A percentile compares a stretch with the other conserved stretches of the same genome.
phyloP scores from a whole-genome alignment of 768 basidiomycete genomes.

The Dentipellis sp. region DNA sequence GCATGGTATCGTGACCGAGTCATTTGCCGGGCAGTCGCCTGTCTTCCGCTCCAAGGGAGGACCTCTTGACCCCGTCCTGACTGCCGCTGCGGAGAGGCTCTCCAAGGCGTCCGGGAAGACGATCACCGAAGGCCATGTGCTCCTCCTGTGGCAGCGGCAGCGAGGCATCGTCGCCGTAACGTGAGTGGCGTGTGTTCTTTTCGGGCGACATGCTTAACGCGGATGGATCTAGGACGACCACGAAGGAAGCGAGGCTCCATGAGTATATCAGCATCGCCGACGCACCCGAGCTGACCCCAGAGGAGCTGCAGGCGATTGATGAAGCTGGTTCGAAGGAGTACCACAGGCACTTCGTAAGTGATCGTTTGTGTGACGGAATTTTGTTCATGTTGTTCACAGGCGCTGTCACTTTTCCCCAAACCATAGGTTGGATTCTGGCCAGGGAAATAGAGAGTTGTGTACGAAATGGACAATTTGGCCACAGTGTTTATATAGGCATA shows the following conservation, averaged over 20 bases:
- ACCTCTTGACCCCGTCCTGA: constrained; percentile 30
- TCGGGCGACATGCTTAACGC: background rate
- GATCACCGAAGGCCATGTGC: constrained; percentile 21
- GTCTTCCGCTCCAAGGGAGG: constrained; percentile 27
- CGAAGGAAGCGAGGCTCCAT: constrained; percentile 32
- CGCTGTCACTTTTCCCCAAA: too few species aligned
- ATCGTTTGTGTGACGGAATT: too few species aligned
- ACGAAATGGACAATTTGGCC: background rate
- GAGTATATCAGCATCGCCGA: constrained; percentile 38
- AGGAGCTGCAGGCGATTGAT: constrained; percentile 21
- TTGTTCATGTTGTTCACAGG: too few species aligned
- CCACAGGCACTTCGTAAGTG: constrained; percentile 20
- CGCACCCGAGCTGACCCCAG: constrained; percentile 24
- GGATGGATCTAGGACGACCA: constrained; percentile 24
- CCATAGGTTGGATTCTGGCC: background rate
- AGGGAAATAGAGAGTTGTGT: background rate
- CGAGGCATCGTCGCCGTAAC: constrained; percentile 24
- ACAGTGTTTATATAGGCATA: too few species aligned
- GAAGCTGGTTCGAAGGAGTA: constrained; percentile 20
- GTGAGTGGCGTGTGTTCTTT: constrained; percentile 16
- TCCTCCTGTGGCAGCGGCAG: constrained; percentile 22
- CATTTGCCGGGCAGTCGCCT: constrained; percentile 32
- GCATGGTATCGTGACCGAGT: constrained; percentile 29
- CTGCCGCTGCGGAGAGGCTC: constrained; percentile 20
- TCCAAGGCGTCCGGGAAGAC: constrained; percentile 16